Base-by-base conservation (phyloP, 805 yeast species). In the Myxozyma sirexii region DNA sequence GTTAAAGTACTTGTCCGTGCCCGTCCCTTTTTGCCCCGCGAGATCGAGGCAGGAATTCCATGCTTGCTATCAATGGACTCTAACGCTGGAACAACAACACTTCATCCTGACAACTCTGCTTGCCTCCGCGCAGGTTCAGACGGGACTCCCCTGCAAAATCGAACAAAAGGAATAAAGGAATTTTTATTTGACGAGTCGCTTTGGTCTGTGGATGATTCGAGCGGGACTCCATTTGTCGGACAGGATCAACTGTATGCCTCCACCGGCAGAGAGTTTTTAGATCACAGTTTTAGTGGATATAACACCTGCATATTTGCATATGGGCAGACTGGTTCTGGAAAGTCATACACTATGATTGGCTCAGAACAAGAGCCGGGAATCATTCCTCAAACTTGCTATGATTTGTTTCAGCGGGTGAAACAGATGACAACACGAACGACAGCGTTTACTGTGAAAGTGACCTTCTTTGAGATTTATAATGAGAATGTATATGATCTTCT, bases 401-500 rank as follows among this genome's bases (percentile, higher is more conserved):
- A 80, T 54, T 72, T 86, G 6, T 77, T 84, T 61, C 68, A 71
- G 1, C 75, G 74, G 46, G 71, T 75, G 48, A 74, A 74, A 10
- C 46, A 67, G 2, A 62, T 77, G 45, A 70, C 81, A 6, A 69
- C 67, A 5, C 76, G 68, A 8, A 70, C 72, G 33, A 67, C 72
- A 0, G 71, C 72, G 37, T 70, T 70, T 4, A 71, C 72, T 19
- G 70, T 79, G 24, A 53, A 56, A 29, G 75, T 84, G 1, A 80
- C 86, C 7, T 86, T 82, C 70, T 76, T 84, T 70, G 92, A 87
- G 68, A 84, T 87, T 35, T 87, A 87, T 68, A 86, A 86, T 68
- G 92, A 87, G 71, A 82, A 80, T 63, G 88, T 85, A 2, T 74
- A 77, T 45, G 93, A 87, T 69, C 73, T 87, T 53, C 73, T 87